These are phyloP conservation scores for Zygosaccharomyces siamensis DNA, from an alignment of 805 yeast genomes.

Conservation along the genomic window DNA sequence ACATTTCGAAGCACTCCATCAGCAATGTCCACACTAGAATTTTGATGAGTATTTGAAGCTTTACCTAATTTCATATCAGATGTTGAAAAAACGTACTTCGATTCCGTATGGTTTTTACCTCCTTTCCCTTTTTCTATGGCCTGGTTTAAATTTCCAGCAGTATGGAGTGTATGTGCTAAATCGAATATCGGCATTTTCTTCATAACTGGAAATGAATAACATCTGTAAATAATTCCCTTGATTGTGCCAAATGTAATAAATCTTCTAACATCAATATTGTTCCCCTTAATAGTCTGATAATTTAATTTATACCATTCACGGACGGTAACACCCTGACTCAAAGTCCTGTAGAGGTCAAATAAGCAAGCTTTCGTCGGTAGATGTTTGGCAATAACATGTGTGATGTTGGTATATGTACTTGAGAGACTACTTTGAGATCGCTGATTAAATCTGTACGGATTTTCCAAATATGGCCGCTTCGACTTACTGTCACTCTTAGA, in stretches of 20 bases:
- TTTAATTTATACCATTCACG: constrained; percentile 80
- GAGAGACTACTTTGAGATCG: constrained; percentile 18
- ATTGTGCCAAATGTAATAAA: constrained; percentile 84
- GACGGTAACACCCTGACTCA: constrained; percentile 72
- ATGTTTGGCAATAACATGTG: constrained; percentile 6
- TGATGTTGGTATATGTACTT: constrained; percentile 12
- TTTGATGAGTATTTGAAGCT: constrained; percentile 4
- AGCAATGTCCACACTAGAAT: constrained; percentile 22
- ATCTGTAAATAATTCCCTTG: constrained; percentile 75
- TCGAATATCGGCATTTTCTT: constrained; percentile 21
- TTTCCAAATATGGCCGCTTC: constrained; percentile 1
- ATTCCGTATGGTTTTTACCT: constrained; percentile 8
- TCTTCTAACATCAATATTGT: constrained; percentile 73
- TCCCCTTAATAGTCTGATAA: constrained; percentile 42
- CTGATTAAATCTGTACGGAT: constrained; percentile 8
- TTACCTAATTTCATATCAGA: constrained; percentile 31
- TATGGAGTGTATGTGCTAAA: constrained; percentile 9
- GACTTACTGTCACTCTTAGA: constrained; percentile 14
- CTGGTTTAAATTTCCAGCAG: constrained; percentile 18
- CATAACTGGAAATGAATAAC: constrained; percentile 68
- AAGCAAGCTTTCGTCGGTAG: constrained; percentile 61
- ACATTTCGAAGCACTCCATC: constrained; percentile 29
- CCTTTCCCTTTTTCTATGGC: constrained; percentile 12
- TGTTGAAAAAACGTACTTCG: constrained; percentile 27
- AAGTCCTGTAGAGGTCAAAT: constrained; percentile 68